Base-by-base conservation (phyloP, 2,329 filamentous ascomycete species). In the Fusarium poae region DNA sequence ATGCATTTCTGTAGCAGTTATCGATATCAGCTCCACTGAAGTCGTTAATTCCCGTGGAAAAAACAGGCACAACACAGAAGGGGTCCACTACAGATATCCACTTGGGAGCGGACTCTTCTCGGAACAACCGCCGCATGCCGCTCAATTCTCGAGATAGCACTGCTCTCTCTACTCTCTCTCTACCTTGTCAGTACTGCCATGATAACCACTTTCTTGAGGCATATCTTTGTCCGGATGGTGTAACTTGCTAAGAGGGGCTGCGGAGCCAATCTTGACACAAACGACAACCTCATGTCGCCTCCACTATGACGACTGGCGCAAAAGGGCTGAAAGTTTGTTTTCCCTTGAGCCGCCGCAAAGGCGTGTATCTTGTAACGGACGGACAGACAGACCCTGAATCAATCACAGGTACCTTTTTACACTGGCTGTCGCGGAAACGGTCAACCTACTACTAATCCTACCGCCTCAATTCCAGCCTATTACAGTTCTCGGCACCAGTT, bases 31-130 rank as follows among this genome's bases (percentile, higher is more conserved):
- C 29, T 48, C 51, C 51, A 54, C 51, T 27, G 40, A 15, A 46
- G n/a, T 29, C 20, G 32, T 65, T 65, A 65, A 59, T 65, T 65
- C 62, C 60, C 62, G 60, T 65, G 34, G 18, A 65, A 54, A 57
- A 65, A 53, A 53, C 62, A 65, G 62, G 62, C 60, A 65, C 62
- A 57, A n/a, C 39, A 53, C 46, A 61, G 37, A 39, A 62, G 51
- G 32, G 59, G 49, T 61, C 59, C 59, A 52, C 23, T 21, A 8
- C 11, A 5, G 6, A 40, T 54, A 30, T 43, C 68, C 68, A 70
- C 68, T 66, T 61, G 43, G 48, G 44, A 57, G 49, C 68, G 68
- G 68, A 65, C 59, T 67, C 68, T 71, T 57, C 57, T 71, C 68
- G 68, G 68, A 52, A 65, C 64, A 55, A 65, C 63, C 55, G 54